Percentiles rank a stretch among this genome's conserved stretches.
These are phyloP conservation scores for Jacaranda mimosifolia DNA, from an alignment of 257 asterid genomes.

Conservation along the genomic window DNA sequence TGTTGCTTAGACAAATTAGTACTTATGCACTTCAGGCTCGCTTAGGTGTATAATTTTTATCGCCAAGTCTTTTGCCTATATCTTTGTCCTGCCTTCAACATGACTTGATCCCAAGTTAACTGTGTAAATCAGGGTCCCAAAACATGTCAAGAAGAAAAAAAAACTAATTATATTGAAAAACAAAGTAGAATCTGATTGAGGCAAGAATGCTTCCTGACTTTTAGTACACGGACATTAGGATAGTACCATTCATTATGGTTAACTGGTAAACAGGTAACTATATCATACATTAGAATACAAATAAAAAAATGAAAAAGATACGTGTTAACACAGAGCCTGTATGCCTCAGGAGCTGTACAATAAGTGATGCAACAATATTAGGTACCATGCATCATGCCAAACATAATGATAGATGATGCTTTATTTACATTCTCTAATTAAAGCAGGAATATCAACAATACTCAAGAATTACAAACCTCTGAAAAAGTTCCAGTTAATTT, in stretches of 20 bases:
- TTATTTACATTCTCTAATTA: neutral
- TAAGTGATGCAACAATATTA: neutral
- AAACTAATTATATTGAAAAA: neutral
- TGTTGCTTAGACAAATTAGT: neutral
- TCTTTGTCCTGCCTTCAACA: neutral
- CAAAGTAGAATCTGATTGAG: neutral
- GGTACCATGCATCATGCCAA: neutral
- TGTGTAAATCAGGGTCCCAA: neutral
- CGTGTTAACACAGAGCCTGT: conserved; percentile 1
- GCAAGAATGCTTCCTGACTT: neutral
- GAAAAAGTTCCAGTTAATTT: conserved; percentile 97
- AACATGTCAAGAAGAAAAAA: neutral
- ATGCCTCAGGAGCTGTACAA: conserved; percentile 1
- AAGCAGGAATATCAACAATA: conserved; percentile 22
- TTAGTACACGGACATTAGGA: neutral
- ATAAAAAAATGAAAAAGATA: conserved; percentile 5
- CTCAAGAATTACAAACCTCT: conserved; percentile 64
- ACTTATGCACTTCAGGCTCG: neutral
- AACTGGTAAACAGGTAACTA: neutral
- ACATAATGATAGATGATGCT: conserved; percentile 6
- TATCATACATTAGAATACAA: neutral
- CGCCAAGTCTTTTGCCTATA: neutral
- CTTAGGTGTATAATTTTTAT: neutral
- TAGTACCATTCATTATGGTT: neutral
- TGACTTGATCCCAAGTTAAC: neutral